Evolutionary conservation across 1,139 yeast species (phyloP).

Genomic region (Wickerhamiella pararugosa): DNA sequence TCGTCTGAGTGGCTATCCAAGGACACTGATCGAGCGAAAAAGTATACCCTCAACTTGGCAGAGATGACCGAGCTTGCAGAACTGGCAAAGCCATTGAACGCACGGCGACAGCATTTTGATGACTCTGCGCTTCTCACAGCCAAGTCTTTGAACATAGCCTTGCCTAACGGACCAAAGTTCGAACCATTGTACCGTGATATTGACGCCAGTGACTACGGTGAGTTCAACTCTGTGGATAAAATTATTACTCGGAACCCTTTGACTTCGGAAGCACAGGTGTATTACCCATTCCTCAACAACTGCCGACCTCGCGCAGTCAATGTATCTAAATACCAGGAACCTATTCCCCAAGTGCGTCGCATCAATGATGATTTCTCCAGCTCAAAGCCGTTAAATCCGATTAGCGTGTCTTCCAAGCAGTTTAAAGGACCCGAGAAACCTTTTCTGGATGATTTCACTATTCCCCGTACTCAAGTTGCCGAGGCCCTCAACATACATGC

Average conservation of each 20-base stretch:
- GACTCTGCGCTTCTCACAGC: slow-evolving; percentile 79
- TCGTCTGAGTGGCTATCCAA: too few species aligned
- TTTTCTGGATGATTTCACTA: slow-evolving; percentile 31
- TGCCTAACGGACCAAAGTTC: slow-evolving; percentile 94
- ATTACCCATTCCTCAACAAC: slow-evolving; percentile 75
- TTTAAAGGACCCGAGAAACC: slow-evolving; percentile 24
- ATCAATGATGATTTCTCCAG: not conserved
- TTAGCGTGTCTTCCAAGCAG: not conserved
- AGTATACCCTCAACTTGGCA: slow-evolving; percentile 50
- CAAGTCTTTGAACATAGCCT: slow-evolving; percentile 68
- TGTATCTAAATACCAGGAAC: too few species aligned
- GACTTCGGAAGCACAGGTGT: slow-evolving; percentile 71
- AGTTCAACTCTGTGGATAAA: slow-evolving; percentile 78
- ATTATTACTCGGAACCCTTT: slow-evolving; percentile 65
- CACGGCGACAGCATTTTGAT: slow-evolving; percentile 45
- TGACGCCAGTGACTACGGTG: slow-evolving; percentile 65
- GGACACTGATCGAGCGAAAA: slow-evolving; percentile 19
- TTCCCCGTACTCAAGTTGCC: slow-evolving; percentile 36
- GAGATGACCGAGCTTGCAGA: slow-evolving; percentile 51
- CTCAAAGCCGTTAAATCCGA: not conserved
- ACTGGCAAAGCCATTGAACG: slow-evolving; percentile 53
- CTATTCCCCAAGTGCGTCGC: too few species aligned
- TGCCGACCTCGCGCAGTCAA: slow-evolving; percentile 53
- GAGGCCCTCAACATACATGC: slow-evolving; percentile 52
- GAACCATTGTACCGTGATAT: slow-evolving; percentile 61